phyloP scores from a whole-genome alignment of 2,329 filamentous ascomycete species.

The Beauveria bassiana region DNA sequence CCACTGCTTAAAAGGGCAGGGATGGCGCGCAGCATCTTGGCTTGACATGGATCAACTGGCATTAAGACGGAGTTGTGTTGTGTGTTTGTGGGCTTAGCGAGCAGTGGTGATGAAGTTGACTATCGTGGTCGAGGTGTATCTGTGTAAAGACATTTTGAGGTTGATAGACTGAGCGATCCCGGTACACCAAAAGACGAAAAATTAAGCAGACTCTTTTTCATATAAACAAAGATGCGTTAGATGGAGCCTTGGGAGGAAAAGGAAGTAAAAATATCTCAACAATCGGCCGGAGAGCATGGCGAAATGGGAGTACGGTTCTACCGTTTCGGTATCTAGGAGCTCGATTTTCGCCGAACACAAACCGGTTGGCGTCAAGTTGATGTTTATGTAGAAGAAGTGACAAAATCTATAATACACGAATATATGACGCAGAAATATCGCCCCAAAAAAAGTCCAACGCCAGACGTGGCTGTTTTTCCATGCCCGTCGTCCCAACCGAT shows the following conservation, averaged over 20 bases:
- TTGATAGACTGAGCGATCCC: not conserved
- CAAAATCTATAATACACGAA: not conserved
- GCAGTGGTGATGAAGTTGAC: conserved; percentile 6
- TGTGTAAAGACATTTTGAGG: not conserved
- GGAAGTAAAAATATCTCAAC: not conserved
- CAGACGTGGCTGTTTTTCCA: not conserved
- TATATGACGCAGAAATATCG: not conserved
- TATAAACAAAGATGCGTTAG: not conserved
- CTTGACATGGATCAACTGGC: not conserved
- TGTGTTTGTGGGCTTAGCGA: conserved; percentile 10
- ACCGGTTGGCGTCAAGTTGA: not conserved
- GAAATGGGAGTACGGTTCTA: not conserved
- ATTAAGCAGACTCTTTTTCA: not conserved
- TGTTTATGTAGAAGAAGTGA: not conserved
- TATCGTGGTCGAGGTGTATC: not conserved
- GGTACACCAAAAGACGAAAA: conserved; percentile 13
- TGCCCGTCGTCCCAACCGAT: not conserved
- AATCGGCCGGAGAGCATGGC: not conserved
- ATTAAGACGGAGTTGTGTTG: conserved; percentile 11
- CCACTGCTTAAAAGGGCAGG: conserved; percentile 5
- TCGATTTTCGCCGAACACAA: not conserved
- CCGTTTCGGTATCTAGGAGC: conserved; percentile 1
- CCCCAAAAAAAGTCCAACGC: not conserved
- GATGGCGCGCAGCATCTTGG: not conserved
- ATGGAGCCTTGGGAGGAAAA: not conserved